Evolutionary conservation across 2,329 filamentous ascomycete genomes (phyloP), one percentile per base, ranked within the genome.

Genomic region (Cladophialophora bantiana): DNA sequence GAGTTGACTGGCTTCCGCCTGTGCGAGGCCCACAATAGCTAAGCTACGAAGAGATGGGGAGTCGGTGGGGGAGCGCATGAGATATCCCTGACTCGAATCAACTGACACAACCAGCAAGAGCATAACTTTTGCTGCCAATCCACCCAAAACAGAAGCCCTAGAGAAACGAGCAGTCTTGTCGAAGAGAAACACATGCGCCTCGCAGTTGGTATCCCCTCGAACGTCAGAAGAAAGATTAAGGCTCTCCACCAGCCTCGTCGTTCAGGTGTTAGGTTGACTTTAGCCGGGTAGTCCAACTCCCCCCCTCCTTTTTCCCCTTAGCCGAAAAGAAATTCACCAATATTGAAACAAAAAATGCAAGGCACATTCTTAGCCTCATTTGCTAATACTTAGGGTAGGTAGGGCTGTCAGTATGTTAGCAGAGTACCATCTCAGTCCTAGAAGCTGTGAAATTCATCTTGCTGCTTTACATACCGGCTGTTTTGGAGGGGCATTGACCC

Each of bases 401-500:
- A 50, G 2, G 45, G 45, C 45, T 50, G 45, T 15, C 7, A 4
- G 20, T 50, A 2, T 50, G 45, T 50, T 50, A 50, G 45, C 7
- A 9, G n/a, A 50, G 26, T 26, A 26, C 26, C 26, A 26, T 26
- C 26, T 26, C 3, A 26, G 26, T 26, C 3, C 26, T 2, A 26
- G 26, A 26, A 26, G 26, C 26, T 26, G 26, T 26, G 26, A 26
- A 26, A 26, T 26, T 26, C 3, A 26, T 2, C 26, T 26, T 55
- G 45, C 7, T 12, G 36, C 18, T 55, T 36, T 42, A 64, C 53
- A 36, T 50, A 59, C 62, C 6, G 12, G 20, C 18, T 36, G 58
- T 53, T 63, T 68, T n/a, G 48, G 63, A 10, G 63, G 66, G 2
- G 66, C 52, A 32, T 68, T 35, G 34, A 66, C 66, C 63, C 63